A percentile compares a stretch with the other conserved stretches of the same genome.
These are phyloP conservation scores for Chaetomium sp. DNA, from an alignment of 2,329 filamentous ascomycete genomes.

Conservation along the genomic window DNA sequence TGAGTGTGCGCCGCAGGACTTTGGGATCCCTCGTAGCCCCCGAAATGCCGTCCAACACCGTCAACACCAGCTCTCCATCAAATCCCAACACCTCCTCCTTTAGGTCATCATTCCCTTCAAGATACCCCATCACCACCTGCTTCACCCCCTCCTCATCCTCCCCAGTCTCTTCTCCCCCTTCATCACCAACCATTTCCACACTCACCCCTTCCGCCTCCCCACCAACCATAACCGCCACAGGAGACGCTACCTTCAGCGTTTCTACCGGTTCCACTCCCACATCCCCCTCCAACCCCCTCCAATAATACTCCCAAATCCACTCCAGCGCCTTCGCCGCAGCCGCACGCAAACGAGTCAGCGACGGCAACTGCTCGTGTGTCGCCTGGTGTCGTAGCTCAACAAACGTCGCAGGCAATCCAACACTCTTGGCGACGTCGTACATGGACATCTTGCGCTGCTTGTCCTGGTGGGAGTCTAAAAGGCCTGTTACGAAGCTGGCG, in stretches of 20 bases:
- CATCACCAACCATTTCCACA: neutral
- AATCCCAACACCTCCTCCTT: slow-evolving; percentile 21
- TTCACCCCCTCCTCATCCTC: too few relatives aligned
- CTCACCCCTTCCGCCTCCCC: neutral
- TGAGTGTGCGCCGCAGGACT: slow-evolving; percentile 39
- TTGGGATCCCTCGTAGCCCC: slow-evolving; percentile 36
- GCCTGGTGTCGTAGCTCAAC: slow-evolving; percentile 86
- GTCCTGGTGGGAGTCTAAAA: slow-evolving; percentile 67
- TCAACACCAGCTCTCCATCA: slow-evolving; percentile 33
- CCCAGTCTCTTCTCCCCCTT: neutral
- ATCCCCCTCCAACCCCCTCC: slow-evolving; percentile 47
- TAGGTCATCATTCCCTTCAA: neutral
- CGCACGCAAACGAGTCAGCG: slow-evolving; percentile 63
- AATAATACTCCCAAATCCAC: slow-evolving; percentile 91
- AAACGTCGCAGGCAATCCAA: slow-evolving; percentile 68
- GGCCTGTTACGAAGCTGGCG: slow-evolving; percentile 70
- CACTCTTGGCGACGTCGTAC: slow-evolving; percentile 62
- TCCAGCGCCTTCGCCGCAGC: slow-evolving; percentile 63
- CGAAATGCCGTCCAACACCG: slow-evolving; percentile 34
- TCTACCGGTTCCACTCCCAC: neutral
- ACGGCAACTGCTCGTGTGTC: slow-evolving; percentile 81
- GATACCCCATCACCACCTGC: neutral
- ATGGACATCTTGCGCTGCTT: slow-evolving; percentile 63
- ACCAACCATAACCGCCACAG: neutral
- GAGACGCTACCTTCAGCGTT: neutral